These are phyloP conservation scores for Thalia dealbata DNA, from an alignment of 176 grass and related monocot genomes.

Conservation along the genomic window DNA sequence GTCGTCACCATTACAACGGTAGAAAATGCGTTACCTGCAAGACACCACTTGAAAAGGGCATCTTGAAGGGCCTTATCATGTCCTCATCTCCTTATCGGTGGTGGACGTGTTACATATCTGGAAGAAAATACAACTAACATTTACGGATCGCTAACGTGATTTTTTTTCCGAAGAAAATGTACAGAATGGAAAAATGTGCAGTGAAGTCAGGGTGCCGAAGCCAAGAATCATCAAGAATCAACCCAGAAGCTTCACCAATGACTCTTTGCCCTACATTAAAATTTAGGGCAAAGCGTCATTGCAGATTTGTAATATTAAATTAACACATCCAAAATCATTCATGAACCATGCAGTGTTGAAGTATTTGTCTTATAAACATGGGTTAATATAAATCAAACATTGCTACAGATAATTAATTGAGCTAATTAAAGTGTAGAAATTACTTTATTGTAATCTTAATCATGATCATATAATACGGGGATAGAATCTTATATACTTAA, in stretches of 20 bases:
- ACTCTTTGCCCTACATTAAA: conserved; percentile 83
- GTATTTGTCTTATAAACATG: no score
- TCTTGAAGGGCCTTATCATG: conserved; percentile 72
- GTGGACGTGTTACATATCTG: conserved; percentile 98
- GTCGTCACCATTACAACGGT: not conserved
- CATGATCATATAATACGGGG: no score
- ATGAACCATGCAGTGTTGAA: no score
- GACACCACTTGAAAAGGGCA: conserved; percentile 84
- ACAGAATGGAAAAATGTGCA: conserved; percentile 14
- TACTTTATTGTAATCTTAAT: no score
- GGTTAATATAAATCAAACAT: no score
- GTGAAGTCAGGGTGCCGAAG: conserved; percentile 85
- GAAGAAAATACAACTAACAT: conserved; percentile 11
- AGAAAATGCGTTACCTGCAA: conserved; percentile 43
- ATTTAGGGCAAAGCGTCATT: no score
- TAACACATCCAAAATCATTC: no score
- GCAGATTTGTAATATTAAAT: no score
- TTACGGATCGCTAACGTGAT: conserved; percentile 7
- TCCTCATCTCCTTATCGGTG: conserved; percentile 79
- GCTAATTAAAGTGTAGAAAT: no score
- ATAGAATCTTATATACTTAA: no score
- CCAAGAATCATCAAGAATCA: conserved; percentile 90
- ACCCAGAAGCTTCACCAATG: conserved; percentile 87
- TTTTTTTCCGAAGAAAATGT: not conserved
- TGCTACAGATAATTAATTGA: no score